Percentiles rank a stretch among this genome's conserved stretches.
Evolutionary conservation across 352 stramenopile species (phyloP).

Genomic region (Globisporangium barbulae): DNA sequence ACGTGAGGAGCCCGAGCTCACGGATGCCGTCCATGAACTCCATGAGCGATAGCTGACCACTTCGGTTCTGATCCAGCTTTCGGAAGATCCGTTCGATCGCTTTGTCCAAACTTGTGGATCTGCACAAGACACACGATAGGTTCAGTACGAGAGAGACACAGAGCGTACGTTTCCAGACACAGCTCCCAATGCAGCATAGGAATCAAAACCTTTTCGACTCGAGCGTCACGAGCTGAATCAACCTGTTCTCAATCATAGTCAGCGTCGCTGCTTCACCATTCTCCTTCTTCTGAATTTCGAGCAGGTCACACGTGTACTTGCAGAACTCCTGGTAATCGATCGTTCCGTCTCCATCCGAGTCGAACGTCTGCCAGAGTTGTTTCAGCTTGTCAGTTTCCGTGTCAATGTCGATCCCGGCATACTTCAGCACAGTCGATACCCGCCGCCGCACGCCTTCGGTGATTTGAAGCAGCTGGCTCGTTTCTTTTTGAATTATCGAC

Average conservation of each 20-base stretch:
- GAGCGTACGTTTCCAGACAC: too few species aligned
- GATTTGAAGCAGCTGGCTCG: slow-evolving; percentile 11
- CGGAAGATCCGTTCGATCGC: slow-evolving; percentile 36
- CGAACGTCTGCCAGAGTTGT: slow-evolving; percentile 38
- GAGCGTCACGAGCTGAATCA: slow-evolving; percentile 34
- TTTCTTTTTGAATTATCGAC: slow-evolving; percentile 12
- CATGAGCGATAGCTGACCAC: slow-evolving; percentile 33
- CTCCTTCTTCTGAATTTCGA: slow-evolving; percentile 29
- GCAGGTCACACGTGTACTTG: slow-evolving; percentile 36
- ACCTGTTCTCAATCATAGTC: slow-evolving; percentile 27
- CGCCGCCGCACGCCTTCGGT: slow-evolving; percentile 20
- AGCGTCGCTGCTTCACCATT: slow-evolving; percentile 23
- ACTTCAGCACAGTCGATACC: slow-evolving; percentile 28
- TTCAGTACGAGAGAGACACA: not conserved
- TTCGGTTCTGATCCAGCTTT: slow-evolving; percentile 36
- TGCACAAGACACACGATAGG: not conserved
- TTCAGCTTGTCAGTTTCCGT: slow-evolving; percentile 30
- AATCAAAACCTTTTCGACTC: slow-evolving; percentile 24
- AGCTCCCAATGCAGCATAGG: not conserved
- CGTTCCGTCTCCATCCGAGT: slow-evolving; percentile 36
- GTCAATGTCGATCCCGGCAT: slow-evolving; percentile 32
- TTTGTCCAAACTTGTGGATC: slow-evolving; percentile 16
- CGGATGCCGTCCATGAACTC: slow-evolving; percentile 43
- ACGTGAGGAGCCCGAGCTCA: slow-evolving; percentile 38
- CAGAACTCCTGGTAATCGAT: slow-evolving; percentile 48